Percentiles rank a stretch among this genome's conserved stretches.
Evolutionary conservation across 1,284 basidiomycete species (phyloP).

Genomic region (Lignosus rhinocerotis): DNA sequence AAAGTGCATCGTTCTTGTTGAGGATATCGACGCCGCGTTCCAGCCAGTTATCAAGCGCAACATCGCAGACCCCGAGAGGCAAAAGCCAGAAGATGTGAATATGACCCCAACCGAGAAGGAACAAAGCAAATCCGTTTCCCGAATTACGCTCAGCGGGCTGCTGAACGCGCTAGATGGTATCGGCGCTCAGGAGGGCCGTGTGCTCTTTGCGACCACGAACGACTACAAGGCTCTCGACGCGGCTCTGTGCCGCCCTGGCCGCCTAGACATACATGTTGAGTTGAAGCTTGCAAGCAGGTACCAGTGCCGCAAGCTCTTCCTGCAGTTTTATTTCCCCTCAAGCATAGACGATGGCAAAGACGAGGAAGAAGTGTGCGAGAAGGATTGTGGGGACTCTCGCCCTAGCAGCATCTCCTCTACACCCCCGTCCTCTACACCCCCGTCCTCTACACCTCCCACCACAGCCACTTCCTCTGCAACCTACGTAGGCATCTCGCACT

Average conservation of each 20-base stretch:
- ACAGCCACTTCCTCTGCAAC: no score
- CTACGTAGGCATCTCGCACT: conserved; percentile 34
- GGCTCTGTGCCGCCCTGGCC: conserved; percentile 72
- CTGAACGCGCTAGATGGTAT: conserved; percentile 77
- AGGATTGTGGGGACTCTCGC: neutral
- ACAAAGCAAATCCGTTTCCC: conserved; percentile 15
- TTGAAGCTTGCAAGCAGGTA: conserved; percentile 68
- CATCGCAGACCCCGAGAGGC: conserved; percentile 19
- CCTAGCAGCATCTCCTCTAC: conserved; percentile 21
- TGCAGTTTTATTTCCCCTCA: conserved; percentile 52
- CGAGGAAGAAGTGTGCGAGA: neutral
- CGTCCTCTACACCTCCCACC: no score
- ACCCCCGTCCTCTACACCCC: neutral
- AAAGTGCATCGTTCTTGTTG: conserved; percentile 74
- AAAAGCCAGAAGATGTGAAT: neutral
- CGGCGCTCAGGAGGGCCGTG: conserved; percentile 73
- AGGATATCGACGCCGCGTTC: conserved; percentile 80
- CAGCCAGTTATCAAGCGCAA: conserved; percentile 55
- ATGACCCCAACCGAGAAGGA: neutral
- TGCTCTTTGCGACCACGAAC: conserved; percentile 79
- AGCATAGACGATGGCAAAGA: conserved; percentile 19
- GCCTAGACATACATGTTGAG: conserved; percentile 78
- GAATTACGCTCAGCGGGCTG: conserved; percentile 72
- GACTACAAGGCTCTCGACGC: conserved; percentile 66
- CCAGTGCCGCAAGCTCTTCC: conserved; percentile 66